Base-by-base conservation (phyloP, 768 basidiomycete genomes). In the Calocybe gangraenosa region DNA sequence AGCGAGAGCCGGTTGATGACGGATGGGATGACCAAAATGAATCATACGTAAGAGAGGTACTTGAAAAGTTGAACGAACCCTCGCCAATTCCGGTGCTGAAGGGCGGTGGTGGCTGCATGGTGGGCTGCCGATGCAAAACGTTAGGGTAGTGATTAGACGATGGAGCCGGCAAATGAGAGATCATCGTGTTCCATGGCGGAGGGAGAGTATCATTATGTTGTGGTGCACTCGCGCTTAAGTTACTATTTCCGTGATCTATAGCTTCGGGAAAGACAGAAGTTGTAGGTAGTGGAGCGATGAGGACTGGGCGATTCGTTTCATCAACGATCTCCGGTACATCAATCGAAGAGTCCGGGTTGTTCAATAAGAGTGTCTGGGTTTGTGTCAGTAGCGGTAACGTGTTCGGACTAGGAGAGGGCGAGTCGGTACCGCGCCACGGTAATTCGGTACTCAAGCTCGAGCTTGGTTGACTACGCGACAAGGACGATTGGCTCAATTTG, bases 1-100 rank as follows among this genome's bases (percentile, higher is more conserved):
- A 53, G 18, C 52, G 49, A 7, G 52, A 42, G 11, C 38, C 53
- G 2, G 58, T 52, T 28, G 55, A 48, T 1, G 53, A 53, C 31
- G 74, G 62, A 48, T 79, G 77, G 6, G 76, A 68, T 1, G 79
- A 79, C 81, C 79, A 82, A 54, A 81, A 82, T 0, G 76, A 77
- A 54, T 81, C 81, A 51, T 82, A 82, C 2, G 80, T 79, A 35
- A 79, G 62, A 9, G 68, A 58, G 7, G 66, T 58, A n/a, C 49
- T 51, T 17, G 58, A 42, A 48, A 62, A 65, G 36, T 52, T 57
- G 45, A 55, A 59, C 44, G 64, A 56, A 35, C 60, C 60, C 15
- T 48, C 51, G 14, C 34, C 31, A 21, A 40, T 31, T 17, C 48
- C 28, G 11, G 46, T 25, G 18, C 43, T 30, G n/a, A 42, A 21